phyloP scores from a whole-genome alignment of 345 rosid genomes.

The Aegle marmelos region DNA sequence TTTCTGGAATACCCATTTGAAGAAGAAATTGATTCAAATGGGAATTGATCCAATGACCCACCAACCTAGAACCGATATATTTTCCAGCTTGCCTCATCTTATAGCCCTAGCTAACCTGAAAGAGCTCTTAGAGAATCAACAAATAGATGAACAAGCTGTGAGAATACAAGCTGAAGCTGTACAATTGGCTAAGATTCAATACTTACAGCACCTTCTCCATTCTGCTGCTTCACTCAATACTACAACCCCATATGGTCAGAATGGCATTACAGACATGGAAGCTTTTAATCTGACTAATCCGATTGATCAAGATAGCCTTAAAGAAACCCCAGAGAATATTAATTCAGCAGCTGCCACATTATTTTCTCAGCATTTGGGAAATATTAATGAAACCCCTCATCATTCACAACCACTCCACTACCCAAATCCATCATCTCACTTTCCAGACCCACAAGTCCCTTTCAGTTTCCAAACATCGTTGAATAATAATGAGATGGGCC shows the following conservation, averaged over 20 bases:
- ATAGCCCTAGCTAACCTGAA: conserved; percentile 54
- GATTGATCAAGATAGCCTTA: neutral
- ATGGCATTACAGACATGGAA: conserved; percentile 36
- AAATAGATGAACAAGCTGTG: conserved; percentile 44
- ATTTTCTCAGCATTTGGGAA: conserved; percentile 24
- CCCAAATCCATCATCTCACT: conserved; percentile 32
- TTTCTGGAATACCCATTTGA: conserved; percentile 72
- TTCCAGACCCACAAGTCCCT: conserved; percentile 49
- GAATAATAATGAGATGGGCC: conserved; percentile 31
- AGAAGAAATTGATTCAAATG: conserved; percentile 74
- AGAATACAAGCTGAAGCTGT: conserved; percentile 53
- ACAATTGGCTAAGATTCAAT: conserved; percentile 50
- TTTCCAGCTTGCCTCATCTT: conserved; percentile 53
- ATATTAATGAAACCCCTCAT: neutral
- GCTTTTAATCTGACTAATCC: conserved; percentile 27
- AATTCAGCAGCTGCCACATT: neutral
- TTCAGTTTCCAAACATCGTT: conserved; percentile 47
- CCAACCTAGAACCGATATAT: conserved; percentile 62
- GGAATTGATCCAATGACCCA: conserved; percentile 87
- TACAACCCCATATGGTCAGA: conserved; percentile 17
- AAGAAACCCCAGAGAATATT: conserved; percentile 10
- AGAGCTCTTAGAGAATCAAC: conserved; percentile 36
- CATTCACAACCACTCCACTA: conserved; percentile 51
- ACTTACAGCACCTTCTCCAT: conserved; percentile 40
- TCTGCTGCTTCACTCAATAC: conserved; percentile 26